Evolutionary conservation across 2,329 filamentous ascomycete genomes (phyloP), one percentile per base, ranked within the genome.

Genomic region (Colletotrichum sp.): DNA sequence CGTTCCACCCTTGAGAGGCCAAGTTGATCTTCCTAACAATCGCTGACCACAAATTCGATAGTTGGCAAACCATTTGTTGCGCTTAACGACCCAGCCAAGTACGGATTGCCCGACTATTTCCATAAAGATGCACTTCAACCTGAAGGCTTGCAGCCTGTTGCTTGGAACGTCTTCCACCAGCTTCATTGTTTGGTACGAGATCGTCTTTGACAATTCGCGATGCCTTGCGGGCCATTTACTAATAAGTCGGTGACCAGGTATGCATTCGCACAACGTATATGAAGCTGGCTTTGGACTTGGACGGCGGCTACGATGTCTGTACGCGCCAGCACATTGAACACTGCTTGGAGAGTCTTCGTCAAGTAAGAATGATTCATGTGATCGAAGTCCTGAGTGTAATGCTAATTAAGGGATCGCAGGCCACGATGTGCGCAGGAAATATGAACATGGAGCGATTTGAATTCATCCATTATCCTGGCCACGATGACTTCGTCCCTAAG

Each of bases 231-330:
- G 44, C 6, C 18, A 13, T 49, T 18, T 24, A 0, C 24, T 26
- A 12, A 49, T 0, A 12, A 18, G 21, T 18, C 6, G n/a, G 39
- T 4, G 26, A 32, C 3, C n/a, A 67, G 39, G 64, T 67, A 2
- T 67, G 64, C 39, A n/a, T 67, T 28, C 64, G 64, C 36, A 67
- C 64, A 36, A 67, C 64, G 13, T 52, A 67, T n/a, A 67, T 67
- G 64, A 67, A 32, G 26, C 64, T 67, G 7, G 64, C 64, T 10
- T 55, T 67, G 28, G 39, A 67, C 28, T 24, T 67, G 39, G 64
- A 67, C 64, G 64, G 64, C 26, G 64, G 64, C 39, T 67, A 67
- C 39, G 64, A 67, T 6, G 39, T 67, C 16, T 67, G 64, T 28
- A 67, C 64, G 2, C 21, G 28, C 24, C 64, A 67, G 21, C 64